A percentile compares a stretch with the other conserved stretches of the same genome.
Evolutionary conservation across 1,284 basidiomycete species (phyloP).

Genomic region (Rhodotorula sp.): DNA sequence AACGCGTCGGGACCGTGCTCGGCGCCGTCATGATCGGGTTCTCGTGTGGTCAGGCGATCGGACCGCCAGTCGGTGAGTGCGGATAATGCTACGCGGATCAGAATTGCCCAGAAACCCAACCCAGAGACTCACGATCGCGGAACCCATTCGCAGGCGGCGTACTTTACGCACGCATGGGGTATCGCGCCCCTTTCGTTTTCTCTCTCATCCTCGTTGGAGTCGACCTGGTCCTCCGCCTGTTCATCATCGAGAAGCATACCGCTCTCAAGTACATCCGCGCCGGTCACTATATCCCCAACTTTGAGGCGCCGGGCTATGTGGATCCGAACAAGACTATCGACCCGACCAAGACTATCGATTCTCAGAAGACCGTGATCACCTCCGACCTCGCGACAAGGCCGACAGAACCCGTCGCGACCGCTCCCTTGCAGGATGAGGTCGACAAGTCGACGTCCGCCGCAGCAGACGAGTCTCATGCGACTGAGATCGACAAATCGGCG

Average conservation of each 20-base stretch:
- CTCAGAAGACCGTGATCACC: not conserved
- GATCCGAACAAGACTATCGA: not conserved
- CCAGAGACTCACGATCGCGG: not conserved
- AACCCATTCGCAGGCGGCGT: slow-evolving; percentile 28
- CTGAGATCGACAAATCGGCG: too few species aligned
- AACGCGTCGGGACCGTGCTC: slow-evolving; percentile 30
- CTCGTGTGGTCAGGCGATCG: slow-evolving; percentile 31
- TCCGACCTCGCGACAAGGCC: not conserved
- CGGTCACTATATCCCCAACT: slow-evolving; percentile 22
- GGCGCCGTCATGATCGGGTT: slow-evolving; percentile 42
- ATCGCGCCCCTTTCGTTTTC: slow-evolving; percentile 44
- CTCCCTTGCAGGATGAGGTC: too few species aligned
- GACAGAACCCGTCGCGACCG: not conserved
- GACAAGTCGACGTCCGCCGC: too few species aligned
- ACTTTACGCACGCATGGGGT: slow-evolving; percentile 41
- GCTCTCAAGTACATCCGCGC: slow-evolving; percentile 31
- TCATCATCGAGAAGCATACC: slow-evolving; percentile 42
- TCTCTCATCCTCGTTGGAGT: slow-evolving; percentile 35
- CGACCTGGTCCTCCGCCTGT: slow-evolving; percentile 39
- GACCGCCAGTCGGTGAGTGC: slow-evolving; percentile 25
- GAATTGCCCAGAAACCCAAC: not conserved
- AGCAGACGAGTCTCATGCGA: too few species aligned
- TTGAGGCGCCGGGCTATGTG: slow-evolving; percentile 36
- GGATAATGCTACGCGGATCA: too few species aligned
- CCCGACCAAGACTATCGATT: not conserved